Conservation (phyloP, 495 filamentous ascomycete species). For the Hypoxylon intermedium region DNA sequence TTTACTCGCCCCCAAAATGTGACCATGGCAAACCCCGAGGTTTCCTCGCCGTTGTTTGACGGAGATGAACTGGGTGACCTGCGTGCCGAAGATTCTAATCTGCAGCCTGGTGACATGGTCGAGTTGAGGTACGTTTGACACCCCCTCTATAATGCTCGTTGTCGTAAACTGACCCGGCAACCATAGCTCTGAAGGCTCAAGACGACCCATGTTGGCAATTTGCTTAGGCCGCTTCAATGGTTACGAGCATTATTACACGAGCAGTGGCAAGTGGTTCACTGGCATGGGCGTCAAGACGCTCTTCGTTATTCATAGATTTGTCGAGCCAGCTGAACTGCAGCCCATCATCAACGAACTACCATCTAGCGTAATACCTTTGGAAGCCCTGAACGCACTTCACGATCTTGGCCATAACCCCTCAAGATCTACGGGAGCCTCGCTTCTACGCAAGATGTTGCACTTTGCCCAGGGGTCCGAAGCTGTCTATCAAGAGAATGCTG, state of each 20-base stretch:
- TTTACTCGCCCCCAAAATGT: constrained; percentile 39
- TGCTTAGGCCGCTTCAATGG: constrained; percentile 69
- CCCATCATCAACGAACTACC: constrained; percentile 71
- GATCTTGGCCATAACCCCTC: constrained; percentile 59
- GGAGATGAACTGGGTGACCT: constrained; percentile 52
- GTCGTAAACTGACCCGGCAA: constrained; percentile 9
- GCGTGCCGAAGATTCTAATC: constrained; percentile 40
- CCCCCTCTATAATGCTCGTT: background rate
- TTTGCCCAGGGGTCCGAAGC: constrained; percentile 60
- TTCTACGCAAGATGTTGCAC: constrained; percentile 60
- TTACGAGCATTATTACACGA: constrained; percentile 75
- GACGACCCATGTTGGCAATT: constrained; percentile 65
- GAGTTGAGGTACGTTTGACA: constrained; percentile 61
- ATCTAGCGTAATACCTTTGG: constrained; percentile 42
- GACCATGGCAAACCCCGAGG: constrained; percentile 48
- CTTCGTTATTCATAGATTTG: constrained; percentile 72
- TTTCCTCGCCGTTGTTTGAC: constrained; percentile 45
- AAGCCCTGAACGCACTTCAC: constrained; percentile 55
- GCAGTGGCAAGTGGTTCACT: constrained; percentile 75
- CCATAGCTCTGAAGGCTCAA: constrained; percentile 44
- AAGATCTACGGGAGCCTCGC: constrained; percentile 54
- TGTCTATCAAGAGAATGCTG: constrained; percentile 60
- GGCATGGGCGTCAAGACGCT: constrained; percentile 52
- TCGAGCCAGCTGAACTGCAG: constrained; percentile 60
- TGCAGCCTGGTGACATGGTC: constrained; percentile 77